Percentiles rank a stretch among this genome's conserved stretches.
These are phyloP conservation scores for Circinella umbellata DNA, from an alignment of 371 early-diverging fungal genomes.

Conservation along the genomic window DNA sequence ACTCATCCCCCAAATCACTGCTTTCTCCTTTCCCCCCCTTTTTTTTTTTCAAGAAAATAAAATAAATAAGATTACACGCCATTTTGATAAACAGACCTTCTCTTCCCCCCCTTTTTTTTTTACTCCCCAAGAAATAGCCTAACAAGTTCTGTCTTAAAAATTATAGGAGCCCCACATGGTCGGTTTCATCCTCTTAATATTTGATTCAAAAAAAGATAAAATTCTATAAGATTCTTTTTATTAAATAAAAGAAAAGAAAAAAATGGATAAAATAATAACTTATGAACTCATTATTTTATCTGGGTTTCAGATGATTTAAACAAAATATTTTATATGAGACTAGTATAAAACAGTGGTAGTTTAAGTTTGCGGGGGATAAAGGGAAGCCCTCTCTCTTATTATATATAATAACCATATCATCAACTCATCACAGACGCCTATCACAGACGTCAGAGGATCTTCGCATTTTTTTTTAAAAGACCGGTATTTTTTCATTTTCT, in stretches of 20 bases:
- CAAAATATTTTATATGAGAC: not conserved
- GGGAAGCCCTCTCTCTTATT: not conserved
- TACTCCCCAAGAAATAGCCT: not conserved
- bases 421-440: not conserved
- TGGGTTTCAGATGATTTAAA: slow-evolving; percentile 1
- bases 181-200: not conserved
- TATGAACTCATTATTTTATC: not conserved
- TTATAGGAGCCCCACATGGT: not conserved
- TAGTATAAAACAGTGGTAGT: not conserved
- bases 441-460: slow-evolving; percentile 11
- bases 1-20: no score
- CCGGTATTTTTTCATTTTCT: slow-evolving; percentile 7
- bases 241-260: no score
- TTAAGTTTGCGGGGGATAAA: not conserved
- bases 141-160: not conserved
- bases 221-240: no score
- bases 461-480: slow-evolving; percentile 5
- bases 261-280: no score
- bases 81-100: no score
- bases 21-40: no score
- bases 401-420: no score
- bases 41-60: no score
- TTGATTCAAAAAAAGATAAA: no score
- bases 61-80: no score
- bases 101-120: not conserved